These are phyloP conservation scores for Mortierella sp. DNA, from an alignment of 371 early-diverging fungal genomes.

Conservation along the genomic window DNA sequence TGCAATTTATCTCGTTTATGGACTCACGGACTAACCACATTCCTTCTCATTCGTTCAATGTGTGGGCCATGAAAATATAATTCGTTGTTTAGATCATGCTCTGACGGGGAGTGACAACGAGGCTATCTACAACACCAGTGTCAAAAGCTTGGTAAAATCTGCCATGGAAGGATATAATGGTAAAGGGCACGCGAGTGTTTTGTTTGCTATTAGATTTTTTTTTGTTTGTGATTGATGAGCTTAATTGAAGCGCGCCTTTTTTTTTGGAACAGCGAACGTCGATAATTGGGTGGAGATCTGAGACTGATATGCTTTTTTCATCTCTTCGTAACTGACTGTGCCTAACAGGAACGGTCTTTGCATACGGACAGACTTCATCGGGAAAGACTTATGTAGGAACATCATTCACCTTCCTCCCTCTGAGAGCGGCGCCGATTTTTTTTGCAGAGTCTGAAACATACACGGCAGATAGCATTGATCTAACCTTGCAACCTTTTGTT, in stretches of 20 bases:
- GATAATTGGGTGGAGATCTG: not conserved
- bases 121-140: slow-evolving; percentile 49
- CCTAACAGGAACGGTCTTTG: slow-evolving; percentile 61
- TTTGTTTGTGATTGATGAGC: too few species aligned
- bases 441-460: not conserved
- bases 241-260: not conserved
- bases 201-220: too few species aligned
- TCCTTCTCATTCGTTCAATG: not conserved
- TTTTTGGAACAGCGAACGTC: not conserved
- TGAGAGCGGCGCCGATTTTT: not conserved
- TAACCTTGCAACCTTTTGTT: not conserved
- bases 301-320: not conserved
- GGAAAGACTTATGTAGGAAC: slow-evolving; percentile 93
- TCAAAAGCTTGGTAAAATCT: slow-evolving; percentile 54
- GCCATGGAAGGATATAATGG: slow-evolving; percentile 73
- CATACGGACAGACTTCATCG: slow-evolving; percentile 96
- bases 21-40: too few species aligned
- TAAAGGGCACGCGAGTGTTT: not conserved
- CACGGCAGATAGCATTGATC: not conserved
- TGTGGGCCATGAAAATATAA: not conserved
- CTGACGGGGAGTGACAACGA: slow-evolving; percentile 56
- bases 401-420: not conserved
- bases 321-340: not conserved
- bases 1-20: not conserved
- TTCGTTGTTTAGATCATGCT: slow-evolving; percentile 41